Conservation (phyloP, 768 basidiomycete genomes). For the Xanthoconium stramineum region DNA sequence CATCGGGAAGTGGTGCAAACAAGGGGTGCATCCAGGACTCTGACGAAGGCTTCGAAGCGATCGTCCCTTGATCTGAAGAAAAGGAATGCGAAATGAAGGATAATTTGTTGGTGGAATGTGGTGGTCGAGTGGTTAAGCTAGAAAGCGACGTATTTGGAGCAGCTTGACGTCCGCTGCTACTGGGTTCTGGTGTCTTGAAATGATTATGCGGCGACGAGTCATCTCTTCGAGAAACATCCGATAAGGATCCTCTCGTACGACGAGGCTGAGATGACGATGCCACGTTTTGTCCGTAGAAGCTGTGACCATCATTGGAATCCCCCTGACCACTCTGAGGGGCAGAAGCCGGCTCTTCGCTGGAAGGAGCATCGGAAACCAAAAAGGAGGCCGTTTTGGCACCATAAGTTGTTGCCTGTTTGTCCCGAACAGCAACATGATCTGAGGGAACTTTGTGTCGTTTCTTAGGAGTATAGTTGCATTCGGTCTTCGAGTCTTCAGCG, state of each 20-base stretch:
- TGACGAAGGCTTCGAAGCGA: constrained; percentile 40
- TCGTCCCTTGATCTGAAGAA: constrained; percentile 35
- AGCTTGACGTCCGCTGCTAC: constrained; percentile 14
- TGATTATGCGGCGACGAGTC: constrained; percentile 14
- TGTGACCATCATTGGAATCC: constrained; percentile 34
- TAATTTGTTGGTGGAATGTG: constrained; percentile 26
- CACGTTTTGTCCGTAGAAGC: constrained; percentile 49
- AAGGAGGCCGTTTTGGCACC: constrained; percentile 48
- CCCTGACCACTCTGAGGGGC: constrained; percentile 14
- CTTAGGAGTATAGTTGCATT: constrained; percentile 74
- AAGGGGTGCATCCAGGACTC: constrained; percentile 59
- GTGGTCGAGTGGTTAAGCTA: constrained; percentile 22
- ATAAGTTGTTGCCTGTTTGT: constrained; percentile 39
- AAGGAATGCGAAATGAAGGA: constrained; percentile 47
- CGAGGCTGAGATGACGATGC: constrained; percentile 33
- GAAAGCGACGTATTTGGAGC: constrained; percentile 20
- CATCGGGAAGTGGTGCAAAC: constrained; percentile 59
- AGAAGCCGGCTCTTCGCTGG: constrained; percentile 30
- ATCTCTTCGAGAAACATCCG: constrained; percentile 18
- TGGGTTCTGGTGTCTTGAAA: constrained; percentile 23
- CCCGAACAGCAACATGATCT: constrained; percentile 37
- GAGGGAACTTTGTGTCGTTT: constrained; percentile 55
- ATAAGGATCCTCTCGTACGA: constrained; percentile 25
- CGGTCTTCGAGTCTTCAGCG: constrained; percentile 44
- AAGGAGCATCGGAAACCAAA: constrained; percentile 39